Evolutionary conservation across 2,329 filamentous ascomycete genomes (phyloP).

Genomic region (Beauveria sp.): DNA sequence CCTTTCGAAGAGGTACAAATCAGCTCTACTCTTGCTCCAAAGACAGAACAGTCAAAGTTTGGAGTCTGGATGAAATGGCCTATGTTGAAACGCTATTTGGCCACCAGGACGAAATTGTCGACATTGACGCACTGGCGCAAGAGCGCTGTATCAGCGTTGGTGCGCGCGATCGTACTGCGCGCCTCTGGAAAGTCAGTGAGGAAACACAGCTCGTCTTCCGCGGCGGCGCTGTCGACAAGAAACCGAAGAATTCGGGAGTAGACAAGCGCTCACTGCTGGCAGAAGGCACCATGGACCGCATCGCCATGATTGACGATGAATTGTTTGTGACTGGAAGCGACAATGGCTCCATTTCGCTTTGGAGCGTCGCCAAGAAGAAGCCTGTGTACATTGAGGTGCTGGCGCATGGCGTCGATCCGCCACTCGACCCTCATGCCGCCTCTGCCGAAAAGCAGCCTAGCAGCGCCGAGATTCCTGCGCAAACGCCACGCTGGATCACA

Average conservation of each 20-base stretch:
- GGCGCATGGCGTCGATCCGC: constrained; percentile 77
- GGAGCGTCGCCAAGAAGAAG: constrained; percentile 92
- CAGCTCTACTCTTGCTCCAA: constrained; percentile 87
- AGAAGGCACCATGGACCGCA: constrained; percentile 83
- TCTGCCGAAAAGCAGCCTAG: constrained; percentile 65
- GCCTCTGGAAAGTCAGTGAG: constrained; percentile 93
- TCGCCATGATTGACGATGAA: constrained; percentile 81
- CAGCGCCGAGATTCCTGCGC: constrained; percentile 49
- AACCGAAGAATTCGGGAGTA: constrained; percentile 32
- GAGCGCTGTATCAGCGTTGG: constrained; percentile 90
- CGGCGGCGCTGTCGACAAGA: constrained; percentile 62
- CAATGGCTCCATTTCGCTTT: constrained; percentile 78
- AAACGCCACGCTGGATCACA: constrained; percentile 81
- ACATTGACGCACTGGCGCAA: constrained; percentile 72
- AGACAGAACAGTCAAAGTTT: constrained; percentile 91
- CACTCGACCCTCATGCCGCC: constrained; percentile 57
- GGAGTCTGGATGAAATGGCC: constrained; percentile 84
- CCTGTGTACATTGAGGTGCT: constrained; percentile 70
- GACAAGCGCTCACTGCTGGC: constrained; percentile 48
- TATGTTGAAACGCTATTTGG: constrained; percentile 96
- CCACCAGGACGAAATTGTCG: constrained; percentile 84
- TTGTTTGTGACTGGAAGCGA: constrained; percentile 91
- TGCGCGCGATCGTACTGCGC: constrained; percentile 80
- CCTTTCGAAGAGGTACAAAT: constrained; percentile 80
- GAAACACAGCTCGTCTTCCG: constrained; percentile 94